Conservation (phyloP, 345 rosid species). For the Orychophragmus violaceus region DNA sequence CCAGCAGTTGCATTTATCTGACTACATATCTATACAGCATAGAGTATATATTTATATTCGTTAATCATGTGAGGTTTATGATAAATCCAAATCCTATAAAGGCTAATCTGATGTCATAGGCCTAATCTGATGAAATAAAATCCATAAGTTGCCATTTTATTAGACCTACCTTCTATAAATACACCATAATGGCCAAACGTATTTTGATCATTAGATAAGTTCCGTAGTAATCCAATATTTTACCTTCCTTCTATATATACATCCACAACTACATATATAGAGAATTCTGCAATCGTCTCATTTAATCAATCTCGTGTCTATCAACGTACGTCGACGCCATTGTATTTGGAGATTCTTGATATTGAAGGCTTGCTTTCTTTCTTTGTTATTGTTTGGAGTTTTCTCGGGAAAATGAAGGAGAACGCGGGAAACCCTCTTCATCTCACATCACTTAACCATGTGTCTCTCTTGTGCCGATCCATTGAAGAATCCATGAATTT, state of each 20-base stretch:
- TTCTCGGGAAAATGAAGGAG: constrained; percentile 20
- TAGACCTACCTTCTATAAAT: constrained; percentile 9
- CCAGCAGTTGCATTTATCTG: too few species aligned
- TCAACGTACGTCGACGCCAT: constrained; percentile 9
- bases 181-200: neutral
- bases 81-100: neutral
- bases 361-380: neutral
- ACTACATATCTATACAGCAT: too few species aligned
- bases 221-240: neutral
- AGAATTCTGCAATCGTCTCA: neutral
- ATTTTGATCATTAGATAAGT: constrained; percentile 7
- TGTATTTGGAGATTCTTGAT: neutral
- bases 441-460: constrained; percentile 66
- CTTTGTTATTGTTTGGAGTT: neutral
- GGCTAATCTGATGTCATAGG: neutral
- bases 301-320: neutral
- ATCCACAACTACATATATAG: neutral
- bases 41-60: neutral
- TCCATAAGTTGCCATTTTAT: neutral
- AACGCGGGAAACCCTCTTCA: constrained; percentile 46
- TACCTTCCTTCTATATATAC: neutral
- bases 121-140: too few species aligned
- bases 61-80: neutral
- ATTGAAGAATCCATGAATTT: constrained; percentile 53
- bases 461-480: constrained; percentile 63